Evolutionary conservation across 305 asterid genomes (phyloP).

Genomic region (Plantago coronopus): DNA sequence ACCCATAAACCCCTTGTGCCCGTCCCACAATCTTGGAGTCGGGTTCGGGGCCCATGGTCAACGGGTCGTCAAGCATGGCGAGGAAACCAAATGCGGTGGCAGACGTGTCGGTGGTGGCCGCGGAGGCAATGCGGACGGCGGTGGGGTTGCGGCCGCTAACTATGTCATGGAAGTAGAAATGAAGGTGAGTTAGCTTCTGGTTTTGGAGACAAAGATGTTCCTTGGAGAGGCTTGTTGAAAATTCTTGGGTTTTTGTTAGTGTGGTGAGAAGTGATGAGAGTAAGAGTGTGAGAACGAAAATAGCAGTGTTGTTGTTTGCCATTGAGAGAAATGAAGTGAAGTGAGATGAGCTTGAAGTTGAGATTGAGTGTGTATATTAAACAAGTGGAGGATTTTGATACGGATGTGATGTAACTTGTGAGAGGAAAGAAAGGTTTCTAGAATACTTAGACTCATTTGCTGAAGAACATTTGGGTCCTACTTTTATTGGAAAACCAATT

Average conservation of each 20-base stretch:
- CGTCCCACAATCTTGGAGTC: constrained; percentile 35
- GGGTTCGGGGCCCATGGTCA: constrained; percentile 25
- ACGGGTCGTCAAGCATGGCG: constrained; percentile 35
- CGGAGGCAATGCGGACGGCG: constrained; percentile 28
- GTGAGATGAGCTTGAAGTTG: background rate
- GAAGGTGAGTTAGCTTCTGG: constrained; percentile 36
- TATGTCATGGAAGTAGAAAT: constrained; percentile 41
- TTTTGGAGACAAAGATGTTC: constrained; percentile 19
- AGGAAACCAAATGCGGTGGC: constrained; percentile 32
- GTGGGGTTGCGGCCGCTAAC: constrained; percentile 35
- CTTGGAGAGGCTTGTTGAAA: constrained; percentile 26
- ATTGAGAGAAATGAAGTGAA: constrained; percentile 21
- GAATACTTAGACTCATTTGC: no score
- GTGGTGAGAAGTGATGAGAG: constrained; percentile 2
- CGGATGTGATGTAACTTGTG: no score
- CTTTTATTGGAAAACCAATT: no score
- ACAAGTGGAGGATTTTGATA: no score
- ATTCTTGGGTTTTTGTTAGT: constrained; percentile 20
- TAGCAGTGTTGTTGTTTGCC: constrained; percentile 9
- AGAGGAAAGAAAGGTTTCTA: no score
- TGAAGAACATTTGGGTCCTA: no score
- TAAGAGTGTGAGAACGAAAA: background rate
- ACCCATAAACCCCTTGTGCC: constrained; percentile 39
- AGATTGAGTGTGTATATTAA: background rate
- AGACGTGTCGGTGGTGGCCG: constrained; percentile 31